A percentile compares a stretch with the other conserved stretches of the same genome.
Conservation (phyloP, 108 stramenopile genomes). For the Cyclotella cryptica region DNA sequence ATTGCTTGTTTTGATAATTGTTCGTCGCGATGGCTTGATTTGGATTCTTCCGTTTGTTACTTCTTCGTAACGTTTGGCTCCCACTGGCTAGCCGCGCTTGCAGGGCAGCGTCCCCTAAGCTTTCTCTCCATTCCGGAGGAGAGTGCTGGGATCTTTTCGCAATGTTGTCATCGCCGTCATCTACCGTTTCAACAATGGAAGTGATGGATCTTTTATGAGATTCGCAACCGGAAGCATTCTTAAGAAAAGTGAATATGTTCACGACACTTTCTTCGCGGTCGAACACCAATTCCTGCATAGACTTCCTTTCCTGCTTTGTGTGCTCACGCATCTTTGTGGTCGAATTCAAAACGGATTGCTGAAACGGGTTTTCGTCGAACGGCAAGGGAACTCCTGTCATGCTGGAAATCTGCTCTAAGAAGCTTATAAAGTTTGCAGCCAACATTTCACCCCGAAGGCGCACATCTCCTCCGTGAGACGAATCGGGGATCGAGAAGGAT, state of each 20-base stretch:
- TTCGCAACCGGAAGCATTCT: slow-evolving; percentile 11
- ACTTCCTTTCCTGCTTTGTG: slow-evolving; percentile 31
- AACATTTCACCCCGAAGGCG: slow-evolving; percentile 42
- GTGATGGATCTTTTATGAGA: neutral
- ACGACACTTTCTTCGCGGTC: slow-evolving; percentile 32
- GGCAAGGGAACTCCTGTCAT: slow-evolving; percentile 58
- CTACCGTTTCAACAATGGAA: slow-evolving; percentile 4
- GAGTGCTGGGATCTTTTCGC: neutral
- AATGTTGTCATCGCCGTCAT: slow-evolving; percentile 13
- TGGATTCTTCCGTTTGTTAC: slow-evolving; percentile 43
- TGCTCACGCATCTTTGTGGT: slow-evolving; percentile 22
- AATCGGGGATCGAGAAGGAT: slow-evolving; percentile 31
- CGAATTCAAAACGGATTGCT: slow-evolving; percentile 52
- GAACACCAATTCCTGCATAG: slow-evolving; percentile 52
- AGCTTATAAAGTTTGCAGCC: slow-evolving; percentile 77
- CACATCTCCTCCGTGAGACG: neutral
- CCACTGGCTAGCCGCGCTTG: slow-evolving; percentile 1
- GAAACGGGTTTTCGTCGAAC: slow-evolving; percentile 64
- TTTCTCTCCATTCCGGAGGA: slow-evolving; percentile 17
- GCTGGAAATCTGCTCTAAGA: slow-evolving; percentile 56
- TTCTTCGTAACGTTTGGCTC: slow-evolving; percentile 34
- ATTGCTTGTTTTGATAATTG: slow-evolving; percentile 13
- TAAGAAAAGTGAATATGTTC: slow-evolving; percentile 37
- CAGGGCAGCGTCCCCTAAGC: neutral
- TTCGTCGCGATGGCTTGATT: neutral